Evolutionary conservation across 192 early-diverging fungal genomes (phyloP), one percentile per base, ranked within the genome.

Genomic region (Podila clonocystis): DNA sequence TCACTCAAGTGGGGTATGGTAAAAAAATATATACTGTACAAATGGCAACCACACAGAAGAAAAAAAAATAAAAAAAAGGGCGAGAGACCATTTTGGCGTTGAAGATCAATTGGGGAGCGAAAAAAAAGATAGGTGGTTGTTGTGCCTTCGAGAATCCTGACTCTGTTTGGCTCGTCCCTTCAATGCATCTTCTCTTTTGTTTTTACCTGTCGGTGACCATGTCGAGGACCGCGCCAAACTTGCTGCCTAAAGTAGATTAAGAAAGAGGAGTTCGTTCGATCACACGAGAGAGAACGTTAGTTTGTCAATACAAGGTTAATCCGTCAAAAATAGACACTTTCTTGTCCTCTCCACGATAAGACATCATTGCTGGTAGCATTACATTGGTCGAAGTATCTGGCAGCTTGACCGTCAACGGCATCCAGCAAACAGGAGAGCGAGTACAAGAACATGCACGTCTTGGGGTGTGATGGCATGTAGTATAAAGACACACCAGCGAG

Each of bases 151-250:
- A 45, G 41, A 45, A 45, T 45, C 41, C 41, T 12, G 41, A 45
- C 41, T 45, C 41, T 45, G 41, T 45, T 41, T 45, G 41, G 15
- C 4, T 17, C 13, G 41, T 45, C 41, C 34, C 34, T 45, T 15
- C 41, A 17, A 45, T 45, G 41, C 11, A 45, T 45, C 17, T 55
- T 2, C 52, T 26, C 24, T 55, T 26, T 4, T 9, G 19, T 5
- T 55, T 52, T 55, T 86, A 93, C 89, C 95, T 90, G 85, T 99
- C 98, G 30, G 97, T 99, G 57, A 99, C 97, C 98, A 99, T 99
- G 76, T 99, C 98, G 36, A 99, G 86, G 20, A 99, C 97, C 30
- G 95, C 95, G 41, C 98, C 98, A 86, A 99, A 98, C 64, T 93
- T 92, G 85, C 91, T 95, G 65, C 91, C 89, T 91, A 79, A 62